A percentile compares a stretch with the other conserved stretches of the same genome.
Conservation (phyloP, 768 basidiomycete species). For the Podaxis sp. region DNA sequence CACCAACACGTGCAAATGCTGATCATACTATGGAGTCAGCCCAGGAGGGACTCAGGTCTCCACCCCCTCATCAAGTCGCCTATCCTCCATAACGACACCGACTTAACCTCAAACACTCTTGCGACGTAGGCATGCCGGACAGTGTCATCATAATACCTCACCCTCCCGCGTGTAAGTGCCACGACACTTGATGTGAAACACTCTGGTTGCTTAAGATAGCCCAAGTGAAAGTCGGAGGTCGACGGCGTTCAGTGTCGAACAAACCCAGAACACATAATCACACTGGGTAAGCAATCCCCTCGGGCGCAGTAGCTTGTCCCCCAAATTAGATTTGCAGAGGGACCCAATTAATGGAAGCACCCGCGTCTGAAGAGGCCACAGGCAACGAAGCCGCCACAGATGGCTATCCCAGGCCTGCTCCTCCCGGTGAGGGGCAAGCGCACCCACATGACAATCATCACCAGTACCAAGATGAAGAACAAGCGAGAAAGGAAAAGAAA, state of each 20-base stretch:
- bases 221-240: slow-evolving; percentile 31
- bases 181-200: neutral
- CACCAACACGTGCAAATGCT: neutral
- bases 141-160: slow-evolving; percentile 30
- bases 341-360: neutral
- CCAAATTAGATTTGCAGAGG: neutral
- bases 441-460: slow-evolving; percentile 24
- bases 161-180: slow-evolving; percentile 46
- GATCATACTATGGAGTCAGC: neutral
- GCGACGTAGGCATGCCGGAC: slow-evolving; percentile 10
- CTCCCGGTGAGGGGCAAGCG: slow-evolving; percentile 30
- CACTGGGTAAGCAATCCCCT: slow-evolving; percentile 12
- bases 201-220: neutral
- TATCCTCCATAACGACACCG: neutral
- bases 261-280: slow-evolving; percentile 12
- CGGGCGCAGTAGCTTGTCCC: neutral
- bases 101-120: neutral
- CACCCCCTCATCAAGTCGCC: neutral
- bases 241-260: slow-evolving; percentile 19
- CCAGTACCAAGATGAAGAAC: slow-evolving; percentile 47
- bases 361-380: slow-evolving; percentile 23
- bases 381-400: slow-evolving; percentile 26
- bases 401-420: slow-evolving; percentile 55
- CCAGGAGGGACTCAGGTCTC: neutral
- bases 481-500: slow-evolving; percentile 48